Evolutionary conservation across 2,329 filamentous ascomycete genomes (phyloP), one percentile per base, ranked within the genome.

Genomic region (Fusarium hostae): DNA sequence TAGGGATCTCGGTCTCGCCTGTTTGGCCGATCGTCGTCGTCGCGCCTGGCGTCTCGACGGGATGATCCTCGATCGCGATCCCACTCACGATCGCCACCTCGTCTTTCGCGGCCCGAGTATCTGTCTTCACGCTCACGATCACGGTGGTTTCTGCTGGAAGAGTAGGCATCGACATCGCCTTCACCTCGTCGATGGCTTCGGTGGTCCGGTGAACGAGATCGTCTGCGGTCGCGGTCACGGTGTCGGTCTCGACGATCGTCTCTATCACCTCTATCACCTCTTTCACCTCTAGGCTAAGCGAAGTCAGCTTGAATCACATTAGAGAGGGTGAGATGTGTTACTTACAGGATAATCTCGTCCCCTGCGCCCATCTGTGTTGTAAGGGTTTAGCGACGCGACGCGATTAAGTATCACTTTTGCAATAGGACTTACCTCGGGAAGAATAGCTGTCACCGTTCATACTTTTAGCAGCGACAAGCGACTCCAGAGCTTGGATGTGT

Each of bases 121-220:
- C 95, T 89, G 76, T 98, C 95, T 82, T 98, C 95, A 69, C 95
- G 92, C 84, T 98, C 95, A 70, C 95, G 88, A 80, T 97, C 95
- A 79, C 95, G 90, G 81, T 97, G 97, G 84, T 92, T 95, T 75
- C 95, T 92, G 82, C 94, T 97, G 9, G 93, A 94, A 24, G 95
- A 97, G 83, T 98, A 98, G 62, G 93, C 91, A 82, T 98, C 94
- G 81, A 95, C 93, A 64, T 89, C 88, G 81, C 88, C 89, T 56
- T 96, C 92, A 75, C 92, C 92, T 75, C 93, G 90, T 63, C 91
- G 88, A 73, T 89, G 85, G 77, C 89, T 77, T 66, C 83, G 87
- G 78, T 93, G 90, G 76, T 92, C 91, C 63, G 95, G 95, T 22
- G 95, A 98, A 79, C 95, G 91, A 68, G 95, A 97, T 72, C 95